Evolutionary conservation across 768 basidiomycete genomes (phyloP).

Genomic region (Collybia sp.): DNA sequence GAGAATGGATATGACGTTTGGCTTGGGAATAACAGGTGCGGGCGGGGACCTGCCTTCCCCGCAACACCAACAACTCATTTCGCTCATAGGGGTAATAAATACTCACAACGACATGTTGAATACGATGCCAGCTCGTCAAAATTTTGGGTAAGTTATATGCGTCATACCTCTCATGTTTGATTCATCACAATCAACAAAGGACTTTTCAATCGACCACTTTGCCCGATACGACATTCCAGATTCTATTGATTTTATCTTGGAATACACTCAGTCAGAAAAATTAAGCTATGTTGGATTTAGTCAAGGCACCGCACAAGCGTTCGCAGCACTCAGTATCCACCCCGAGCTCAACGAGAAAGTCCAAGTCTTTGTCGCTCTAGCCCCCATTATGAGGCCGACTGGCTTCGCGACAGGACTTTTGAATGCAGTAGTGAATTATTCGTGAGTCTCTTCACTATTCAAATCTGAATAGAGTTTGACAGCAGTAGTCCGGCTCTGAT

Average conservation of each 20-base stretch:
- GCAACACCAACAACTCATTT: background rate
- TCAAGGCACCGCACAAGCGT: conserved; percentile 80
- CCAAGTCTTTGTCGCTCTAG: conserved; percentile 78
- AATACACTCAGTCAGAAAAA: conserved; percentile 57
- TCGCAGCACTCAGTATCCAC: conserved; percentile 81
- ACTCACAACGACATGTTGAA: conserved; percentile 78
- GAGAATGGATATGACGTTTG: conserved; percentile 85
- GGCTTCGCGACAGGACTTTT: conserved; percentile 74
- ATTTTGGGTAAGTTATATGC: conserved; percentile 51
- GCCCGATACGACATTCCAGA: conserved; percentile 88
- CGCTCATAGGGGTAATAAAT: conserved; percentile 70
- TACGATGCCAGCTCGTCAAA: conserved; percentile 59
- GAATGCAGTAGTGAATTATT: conserved; percentile 82
- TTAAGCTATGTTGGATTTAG: conserved; percentile 84
- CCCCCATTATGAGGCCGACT: conserved; percentile 78
- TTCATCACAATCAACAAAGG: background rate
- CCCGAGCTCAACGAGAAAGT: conserved; percentile 73
- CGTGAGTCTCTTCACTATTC: conserved; percentile 35
- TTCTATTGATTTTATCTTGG: conserved; percentile 74
- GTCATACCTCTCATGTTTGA: background rate
- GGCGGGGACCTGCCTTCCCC: conserved; percentile 4
- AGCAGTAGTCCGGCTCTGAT: conserved; percentile 61
- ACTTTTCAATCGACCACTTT: conserved; percentile 67
- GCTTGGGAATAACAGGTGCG: conserved; percentile 71
- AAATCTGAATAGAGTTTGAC: too few species aligned